Conservation (phyloP, 345 rosid genomes). For the Combretum micranthum region DNA sequence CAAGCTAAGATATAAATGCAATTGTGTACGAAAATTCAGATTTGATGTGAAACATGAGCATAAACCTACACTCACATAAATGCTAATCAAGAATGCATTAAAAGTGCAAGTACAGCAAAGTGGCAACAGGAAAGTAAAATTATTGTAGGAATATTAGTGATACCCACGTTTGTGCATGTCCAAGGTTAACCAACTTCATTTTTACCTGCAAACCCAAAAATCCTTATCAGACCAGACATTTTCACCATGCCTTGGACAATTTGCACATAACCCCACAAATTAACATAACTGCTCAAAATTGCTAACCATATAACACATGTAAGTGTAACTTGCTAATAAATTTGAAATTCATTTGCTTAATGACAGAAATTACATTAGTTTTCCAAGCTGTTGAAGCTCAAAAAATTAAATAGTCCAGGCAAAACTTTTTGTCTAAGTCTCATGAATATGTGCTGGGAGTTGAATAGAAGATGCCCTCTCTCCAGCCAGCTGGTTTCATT, state of each 20-base stretch:
- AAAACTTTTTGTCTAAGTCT: too few relatives aligned
- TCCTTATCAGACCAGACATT: conserved; percentile 10
- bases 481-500: too few relatives aligned
- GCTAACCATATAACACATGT: not conserved
- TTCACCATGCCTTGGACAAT: not conserved
- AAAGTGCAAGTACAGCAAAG: not conserved
- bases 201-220: conserved; percentile 51
- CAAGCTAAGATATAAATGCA: too few relatives aligned
- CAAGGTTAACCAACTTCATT: conserved; percentile 65
- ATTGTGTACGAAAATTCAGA: too few relatives aligned
- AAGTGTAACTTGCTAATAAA: too few relatives aligned
- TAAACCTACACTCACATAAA: not conserved
- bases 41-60: too few relatives aligned
- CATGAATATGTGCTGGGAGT: too few relatives aligned
- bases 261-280: not conserved
- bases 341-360: too few relatives aligned
- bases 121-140: conserved; percentile 2
- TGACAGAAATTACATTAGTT: too few relatives aligned
- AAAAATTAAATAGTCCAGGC: too few relatives aligned
- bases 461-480: too few relatives aligned
- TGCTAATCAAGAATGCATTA: conserved; percentile 1
- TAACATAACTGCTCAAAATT: not conserved
- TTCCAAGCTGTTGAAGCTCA: too few relatives aligned
- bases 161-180: conserved; percentile 79
- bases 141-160: conserved; percentile 7